Evolutionary conservation across 257 asterid species (phyloP), one percentile per base, ranked within the genome.

Genomic region (Knoxia roxburghii): DNA sequence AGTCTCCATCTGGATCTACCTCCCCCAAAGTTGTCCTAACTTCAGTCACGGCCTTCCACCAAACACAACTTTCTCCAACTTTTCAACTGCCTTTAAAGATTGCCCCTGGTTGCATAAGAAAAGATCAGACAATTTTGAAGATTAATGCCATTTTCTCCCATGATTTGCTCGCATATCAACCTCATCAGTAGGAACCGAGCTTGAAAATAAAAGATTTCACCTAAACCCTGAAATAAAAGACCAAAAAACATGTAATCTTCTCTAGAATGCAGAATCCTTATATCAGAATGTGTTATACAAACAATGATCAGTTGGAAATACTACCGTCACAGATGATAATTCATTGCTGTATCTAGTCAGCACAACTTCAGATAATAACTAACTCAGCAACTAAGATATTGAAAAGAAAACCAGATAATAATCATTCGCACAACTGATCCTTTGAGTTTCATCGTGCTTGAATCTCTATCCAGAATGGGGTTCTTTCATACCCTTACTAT

Each of bases 1-100:
- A 73, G 35, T 80, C 78, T 72, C 76, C 89, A 75, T 73, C 72
- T 64, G 69, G 78, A 57, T 80, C 72, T 63, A 73, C 64, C 76
- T 74, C 73, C 68, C 70, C 76, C 64, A 73, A 70, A 75, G 78
- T 72, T 51, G 45, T 51, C 23, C 61, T 75, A 53, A 71, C 62
- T 64, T 62, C 21, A 77, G 76, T 68, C 66, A 62, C 68, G 55
- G 71, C 53, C 66, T 70, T 70, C 70, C 66, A 67, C 66, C 67
- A 41, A 67, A 57, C 64, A 65, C 67, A 70, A 72, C 68, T 15
- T 65, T 61, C 27, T 52, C 33, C 64, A 35, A 45, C 61, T 72
- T 79, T 66, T 70, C 65, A 68, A 70, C 64, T 66, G 75, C n/a
- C 77, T 55, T 48, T 57, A 80, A 84, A 75, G 78, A 61, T 69